A percentile compares a stretch with the other conserved stretches of the same genome.
Evolutionary conservation across 2,329 filamentous ascomycete species (phyloP).

Genomic region (Fusarium sp.): DNA sequence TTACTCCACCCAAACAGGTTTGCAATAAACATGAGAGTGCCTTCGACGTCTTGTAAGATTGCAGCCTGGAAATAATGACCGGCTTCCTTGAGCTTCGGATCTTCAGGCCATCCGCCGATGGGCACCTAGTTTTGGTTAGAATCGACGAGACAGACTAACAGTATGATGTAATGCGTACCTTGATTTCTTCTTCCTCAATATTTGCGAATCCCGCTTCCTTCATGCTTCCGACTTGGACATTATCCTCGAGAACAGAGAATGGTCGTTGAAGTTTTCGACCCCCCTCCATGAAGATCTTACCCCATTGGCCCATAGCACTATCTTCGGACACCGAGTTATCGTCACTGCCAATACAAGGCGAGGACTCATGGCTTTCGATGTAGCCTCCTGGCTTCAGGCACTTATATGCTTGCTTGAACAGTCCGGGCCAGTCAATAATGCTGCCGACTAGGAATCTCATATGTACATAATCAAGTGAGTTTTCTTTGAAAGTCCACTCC

Average conservation of each 20-base stretch:
- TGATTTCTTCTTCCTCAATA: not conserved
- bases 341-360: not conserved
- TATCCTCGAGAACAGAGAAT: slow-evolving; percentile 4
- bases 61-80: slow-evolving; percentile 15
- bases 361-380: slow-evolving; percentile 1
- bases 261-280: not conserved
- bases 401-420: not conserved
- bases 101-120: not conserved
- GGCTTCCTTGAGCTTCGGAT: not conserved
- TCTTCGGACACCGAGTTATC: not conserved
- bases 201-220: not conserved
- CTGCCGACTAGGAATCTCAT: slow-evolving; percentile 13
- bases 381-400: not conserved
- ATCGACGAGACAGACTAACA: fast-evolving
- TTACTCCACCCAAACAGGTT: not conserved
- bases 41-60: not conserved
- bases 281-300: slow-evolving; percentile 4
- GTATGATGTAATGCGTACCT: not conserved
- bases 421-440: not conserved
- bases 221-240: not conserved
- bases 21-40: not conserved
- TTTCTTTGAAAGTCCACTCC: not conserved
- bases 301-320: slow-evolving; percentile 19
- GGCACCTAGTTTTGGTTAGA: not conserved
- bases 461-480: slow-evolving; percentile 11